phyloP scores from a whole-genome alignment of 2,329 filamentous ascomycete genomes.

The Fusarium sterilihyphosum region DNA sequence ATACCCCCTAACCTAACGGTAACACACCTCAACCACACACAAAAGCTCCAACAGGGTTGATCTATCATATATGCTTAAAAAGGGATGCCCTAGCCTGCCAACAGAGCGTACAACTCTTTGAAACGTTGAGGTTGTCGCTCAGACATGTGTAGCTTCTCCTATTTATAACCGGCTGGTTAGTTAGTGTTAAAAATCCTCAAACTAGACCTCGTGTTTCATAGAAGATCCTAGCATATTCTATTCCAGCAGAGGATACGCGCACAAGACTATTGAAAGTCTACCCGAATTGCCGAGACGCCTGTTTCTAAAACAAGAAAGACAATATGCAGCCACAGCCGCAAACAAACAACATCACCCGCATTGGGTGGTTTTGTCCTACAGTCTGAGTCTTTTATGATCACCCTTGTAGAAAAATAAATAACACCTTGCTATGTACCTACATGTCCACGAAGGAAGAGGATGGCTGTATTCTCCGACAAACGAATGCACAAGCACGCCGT shows the following conservation, averaged over 20 bases:
- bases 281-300: conserved; percentile 21
- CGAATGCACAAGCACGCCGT: not conserved
- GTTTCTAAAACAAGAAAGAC: conserved; percentile 1
- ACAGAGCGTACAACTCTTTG: not conserved
- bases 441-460: not conserved
- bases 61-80: conserved; percentile 19
- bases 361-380: conserved; percentile 8
- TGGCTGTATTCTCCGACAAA: conserved; percentile 26
- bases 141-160: not conserved
- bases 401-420: not conserved
- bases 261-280: conserved; percentile 20
- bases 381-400: not conserved
- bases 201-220: conserved; percentile 27
- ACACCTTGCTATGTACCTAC: not conserved
- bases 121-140: not conserved
- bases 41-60: not conserved
- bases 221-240: conserved; percentile 5
- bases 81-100: not conserved
- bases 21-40: conserved; percentile 1
- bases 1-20: not conserved
- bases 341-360: conserved; percentile 17
- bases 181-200: conserved; percentile 14
- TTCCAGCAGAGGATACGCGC: conserved; percentile 13
- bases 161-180: conserved; percentile 23
- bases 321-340: conserved; percentile 20